Evolutionary conservation across 208 protist genomes (phyloP).

Genomic region (Leishmania tarentolae): DNA sequence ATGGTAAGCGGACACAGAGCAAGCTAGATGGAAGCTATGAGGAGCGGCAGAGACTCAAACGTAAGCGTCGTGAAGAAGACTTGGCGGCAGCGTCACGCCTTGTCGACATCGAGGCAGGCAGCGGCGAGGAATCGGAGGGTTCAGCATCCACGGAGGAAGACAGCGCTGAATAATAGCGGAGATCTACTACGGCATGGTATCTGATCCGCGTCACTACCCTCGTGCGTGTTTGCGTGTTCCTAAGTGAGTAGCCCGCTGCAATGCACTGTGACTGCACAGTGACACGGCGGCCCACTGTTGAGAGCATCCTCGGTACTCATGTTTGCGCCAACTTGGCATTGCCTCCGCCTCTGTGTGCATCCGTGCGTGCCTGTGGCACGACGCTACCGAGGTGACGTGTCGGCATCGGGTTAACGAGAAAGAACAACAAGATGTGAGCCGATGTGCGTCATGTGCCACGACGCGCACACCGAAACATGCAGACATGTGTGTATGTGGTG

Average conservation of each 20-base stretch:
- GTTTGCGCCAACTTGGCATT: not conserved
- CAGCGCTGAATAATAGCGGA: slow-evolving; percentile 6
- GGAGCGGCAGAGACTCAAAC: slow-evolving; percentile 49
- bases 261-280: not conserved
- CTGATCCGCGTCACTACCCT: not conserved
- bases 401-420: not conserved
- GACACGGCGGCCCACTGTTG: not conserved
- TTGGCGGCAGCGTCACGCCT: slow-evolving; percentile 42
- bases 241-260: not conserved
- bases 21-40: slow-evolving; percentile 77
- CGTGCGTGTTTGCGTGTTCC: not conserved
- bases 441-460: not conserved
- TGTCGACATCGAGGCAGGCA: slow-evolving; percentile 70
- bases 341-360: not conserved
- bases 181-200: not conserved
- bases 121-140: slow-evolving; percentile 58
- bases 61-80: slow-evolving; percentile 40
- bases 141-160: slow-evolving; percentile 35
- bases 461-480: not conserved
- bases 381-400: not conserved
- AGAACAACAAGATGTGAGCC: not conserved
- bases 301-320: not conserved
- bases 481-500: not conserved
- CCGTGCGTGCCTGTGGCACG: not conserved
- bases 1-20: slow-evolving; percentile 40